These are phyloP conservation scores for Bjerkandera adusta DNA, from an alignment of 1,284 basidiomycete species.

Conservation along the genomic window DNA sequence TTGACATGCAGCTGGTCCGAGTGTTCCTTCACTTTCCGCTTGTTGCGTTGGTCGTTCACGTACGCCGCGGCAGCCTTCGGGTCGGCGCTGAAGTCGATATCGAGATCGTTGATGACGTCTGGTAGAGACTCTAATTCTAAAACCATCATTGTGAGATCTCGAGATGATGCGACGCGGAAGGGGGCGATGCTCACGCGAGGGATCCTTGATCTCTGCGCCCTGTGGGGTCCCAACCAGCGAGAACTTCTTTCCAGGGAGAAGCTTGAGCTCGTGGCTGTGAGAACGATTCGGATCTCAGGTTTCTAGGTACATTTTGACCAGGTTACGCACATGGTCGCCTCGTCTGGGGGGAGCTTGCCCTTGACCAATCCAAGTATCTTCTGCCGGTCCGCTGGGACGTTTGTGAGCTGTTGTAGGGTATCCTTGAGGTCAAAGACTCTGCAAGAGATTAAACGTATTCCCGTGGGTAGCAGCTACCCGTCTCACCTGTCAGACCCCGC, in stretches of 20 bases:
- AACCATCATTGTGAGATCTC: constrained; percentile 11
- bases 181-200: constrained; percentile 40
- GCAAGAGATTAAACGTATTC: constrained; percentile 7
- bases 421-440: constrained; percentile 73
- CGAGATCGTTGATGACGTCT: constrained; percentile 78
- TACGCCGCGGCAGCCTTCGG: constrained; percentile 57
- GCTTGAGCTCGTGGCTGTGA: constrained; percentile 57
- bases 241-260: constrained; percentile 68
- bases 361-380: constrained; percentile 88
- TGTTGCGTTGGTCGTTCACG: constrained; percentile 72
- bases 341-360: constrained; percentile 79
- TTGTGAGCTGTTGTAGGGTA: constrained; percentile 67
- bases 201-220: constrained; percentile 82
- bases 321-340: constrained; percentile 56
- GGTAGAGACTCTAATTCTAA: constrained; percentile 64
- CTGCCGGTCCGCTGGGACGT: constrained; percentile 83
- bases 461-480: not conserved
- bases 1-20: constrained; percentile 65
- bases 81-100: constrained; percentile 71
- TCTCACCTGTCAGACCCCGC: constrained; percentile 69
- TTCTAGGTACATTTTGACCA: not conserved
- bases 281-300: constrained; percentile 1
- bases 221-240: constrained; percentile 81
- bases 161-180: constrained; percentile 3
- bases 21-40: constrained; percentile 74